Evolutionary conservation across 2,329 filamentous ascomycete genomes (phyloP), one percentile per base, ranked within the genome.

Genomic region (Claviceps monticola): DNA sequence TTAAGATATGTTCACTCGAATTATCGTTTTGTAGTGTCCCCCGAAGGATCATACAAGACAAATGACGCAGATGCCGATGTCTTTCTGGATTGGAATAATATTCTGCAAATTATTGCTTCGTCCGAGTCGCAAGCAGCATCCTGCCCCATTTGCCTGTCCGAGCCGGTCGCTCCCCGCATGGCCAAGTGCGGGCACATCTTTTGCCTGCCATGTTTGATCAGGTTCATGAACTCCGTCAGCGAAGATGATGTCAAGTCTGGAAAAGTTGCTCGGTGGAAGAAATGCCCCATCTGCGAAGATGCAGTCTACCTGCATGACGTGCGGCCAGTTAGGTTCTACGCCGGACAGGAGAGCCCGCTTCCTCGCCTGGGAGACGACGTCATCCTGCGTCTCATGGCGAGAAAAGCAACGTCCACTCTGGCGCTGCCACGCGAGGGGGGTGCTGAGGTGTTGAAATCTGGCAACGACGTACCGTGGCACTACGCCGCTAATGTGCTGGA

Each of bases 151-250:
- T 98, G 93, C 63, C 78, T 98, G 29, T 95, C 86, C 2, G 87
- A 86, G 51, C 93, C 93, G 1, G 88, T 95, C 17, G 93, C 93
- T 7, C 90, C 93, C 36, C 83, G 93, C 52, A 98, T 98, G 91
- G 90, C 93, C 43, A 91, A 84, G 63, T 98, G 93, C 62, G 93
- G 93, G 1, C 93, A 98, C 64, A 95, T 98, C 13, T 97, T 96
- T 66, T 98, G 93, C 64, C 72, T 97, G 37, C 84, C 93, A 5
- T 98, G 93, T 64, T 70, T 97, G 55, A 88, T 97, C 56, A 84
- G 93, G 48, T 98, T 94, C 65, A 96, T 98, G 88, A 87, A 95
- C 60, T 86, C 89, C 7, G 80, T 79, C 2, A 80, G 77, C 23
- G 84, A 86, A 52, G 83, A 86, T n/a, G 84, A 86, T 37, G 68